phyloP scores from a whole-genome alignment of 805 yeast genomes.

The Barnettozyma vustinii region DNA sequence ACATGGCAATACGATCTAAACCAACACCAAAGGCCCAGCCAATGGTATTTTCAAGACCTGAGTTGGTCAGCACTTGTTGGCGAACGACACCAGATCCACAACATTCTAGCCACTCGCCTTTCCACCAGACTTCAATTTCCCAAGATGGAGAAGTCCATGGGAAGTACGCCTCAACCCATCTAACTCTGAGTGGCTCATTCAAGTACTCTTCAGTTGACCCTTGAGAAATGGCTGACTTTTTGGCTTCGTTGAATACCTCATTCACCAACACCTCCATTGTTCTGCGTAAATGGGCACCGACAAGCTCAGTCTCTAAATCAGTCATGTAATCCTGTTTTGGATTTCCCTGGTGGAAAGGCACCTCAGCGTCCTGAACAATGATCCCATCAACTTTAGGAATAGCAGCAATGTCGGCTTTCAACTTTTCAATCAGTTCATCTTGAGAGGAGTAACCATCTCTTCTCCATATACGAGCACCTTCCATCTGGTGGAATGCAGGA shows the following conservation, averaged over 20 bases:
- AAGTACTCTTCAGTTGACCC: conserved; percentile 55
- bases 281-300: conserved; percentile 74
- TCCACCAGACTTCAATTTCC: conserved; percentile 99
- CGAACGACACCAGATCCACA: conserved; percentile 93
- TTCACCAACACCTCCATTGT: conserved; percentile 81
- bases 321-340: conserved; percentile 81
- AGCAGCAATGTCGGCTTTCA: conserved; percentile 52
- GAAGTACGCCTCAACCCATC: conserved; percentile 94
- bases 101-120: conserved; percentile 95
- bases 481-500: conserved; percentile 97
- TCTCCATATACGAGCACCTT: conserved; percentile 88
- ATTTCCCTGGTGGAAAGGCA: conserved; percentile 48
- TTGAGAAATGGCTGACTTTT: conserved; percentile 51
- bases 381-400: conserved; percentile 65
- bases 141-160: conserved; percentile 99
- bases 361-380: conserved; percentile 70
- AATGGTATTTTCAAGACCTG: conserved; percentile 62
- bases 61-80: conserved; percentile 66
- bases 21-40: conserved; percentile 99
- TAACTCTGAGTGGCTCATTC: conserved; percentile 70
- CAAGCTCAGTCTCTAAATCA: conserved; percentile 59
- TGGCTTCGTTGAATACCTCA: conserved; percentile 73
- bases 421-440: conserved; percentile 35
- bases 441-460: conserved; percentile 32
- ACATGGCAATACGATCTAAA: conserved; percentile 91